Evolutionary conservation across 2,329 filamentous ascomycete genomes (phyloP), one percentile per base, ranked within the genome.

Genomic region (Aspergillus brasiliensis): DNA sequence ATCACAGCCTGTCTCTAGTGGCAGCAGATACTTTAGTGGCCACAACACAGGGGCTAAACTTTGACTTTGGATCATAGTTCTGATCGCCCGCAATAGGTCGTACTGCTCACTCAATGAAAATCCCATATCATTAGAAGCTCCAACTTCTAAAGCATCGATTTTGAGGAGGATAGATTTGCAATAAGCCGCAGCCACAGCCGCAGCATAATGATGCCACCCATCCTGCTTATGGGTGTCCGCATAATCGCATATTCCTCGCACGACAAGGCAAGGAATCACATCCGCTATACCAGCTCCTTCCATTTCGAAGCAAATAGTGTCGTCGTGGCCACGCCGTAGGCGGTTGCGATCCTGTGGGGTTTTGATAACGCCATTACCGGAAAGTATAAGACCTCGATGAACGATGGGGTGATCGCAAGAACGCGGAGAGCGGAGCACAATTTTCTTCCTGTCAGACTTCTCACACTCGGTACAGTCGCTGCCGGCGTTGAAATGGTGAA

Each of bases 181-280:
- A 54, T 65, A 65, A 11, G 64, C 61, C 27, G 64, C 60, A 1
- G 64, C 60, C 4, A 47, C 57, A 1, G 57, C 62, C 1, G 61
- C 51, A 19, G 62, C 62, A 28, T 61, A 66, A 11, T 51, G 27
- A 54, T 62, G 59, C 64, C 62, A 66, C 25, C 15, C 25, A 47
- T 65, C 48, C 19, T 65, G 62, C 49, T 65, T 65, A 27, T 66
- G 60, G 10, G 63, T 64, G 40, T 67, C 62, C 2, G 65, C 58
- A 25, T 67, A 67, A 46, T 67, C 62, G 17, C 58, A 64, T 15
- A 64, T 64, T 13, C 65, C 63, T 40, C 63, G 53, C 7, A 65
- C 60, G 1, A 64, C 59, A 19, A 67, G 48, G 34, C 60, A 65
- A 13, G 62, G 62, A 51, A 66, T 61, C 25, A 51, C 42, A 40